Conservation (phyloP, 164 flowering plant genomes). For the Berberis vulgaris region DNA sequence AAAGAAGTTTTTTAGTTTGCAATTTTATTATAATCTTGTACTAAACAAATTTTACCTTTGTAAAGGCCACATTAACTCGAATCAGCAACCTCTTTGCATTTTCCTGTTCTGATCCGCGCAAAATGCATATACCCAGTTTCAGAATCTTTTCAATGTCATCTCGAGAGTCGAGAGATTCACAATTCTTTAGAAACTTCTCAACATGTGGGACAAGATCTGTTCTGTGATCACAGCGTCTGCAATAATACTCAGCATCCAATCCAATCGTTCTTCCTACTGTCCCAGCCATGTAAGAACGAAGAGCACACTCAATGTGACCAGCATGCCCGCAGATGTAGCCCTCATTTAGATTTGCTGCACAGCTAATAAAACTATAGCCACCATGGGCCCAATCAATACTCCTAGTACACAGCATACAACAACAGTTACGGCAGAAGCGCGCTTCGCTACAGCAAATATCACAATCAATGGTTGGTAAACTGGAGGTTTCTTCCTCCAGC, state of each 20-base stretch:
- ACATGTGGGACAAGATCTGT: conserved; percentile 62
- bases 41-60: conserved; percentile 35
- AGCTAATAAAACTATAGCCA: conserved; percentile 51
- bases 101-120: conserved; percentile 48
- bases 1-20: too few species aligned
- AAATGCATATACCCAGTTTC: conserved; percentile 40
- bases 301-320: conserved; percentile 77
- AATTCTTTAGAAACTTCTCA: conserved; percentile 29
- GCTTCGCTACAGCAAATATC: conserved; percentile 42
- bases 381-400: conserved; percentile 16
- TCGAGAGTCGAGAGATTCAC: conserved; percentile 40
- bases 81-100: conserved; percentile 33
- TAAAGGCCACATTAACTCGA: conserved; percentile 27
- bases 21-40: too few species aligned
- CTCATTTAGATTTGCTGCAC: conserved; percentile 45
- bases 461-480: conserved; percentile 42
- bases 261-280: conserved; percentile 75
- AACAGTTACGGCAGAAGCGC: conserved; percentile 32
- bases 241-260: conserved; percentile 73
- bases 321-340: conserved; percentile 62
- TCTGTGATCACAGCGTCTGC: conserved; percentile 83
- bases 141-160: conserved; percentile 53
- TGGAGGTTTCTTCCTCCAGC: conserved; percentile 14
- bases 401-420: conserved; percentile 72
- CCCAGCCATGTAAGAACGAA: conserved; percentile 78